Conservation (phyloP, 352 stramenopile species). For the Lagenidium sp. region DNA sequence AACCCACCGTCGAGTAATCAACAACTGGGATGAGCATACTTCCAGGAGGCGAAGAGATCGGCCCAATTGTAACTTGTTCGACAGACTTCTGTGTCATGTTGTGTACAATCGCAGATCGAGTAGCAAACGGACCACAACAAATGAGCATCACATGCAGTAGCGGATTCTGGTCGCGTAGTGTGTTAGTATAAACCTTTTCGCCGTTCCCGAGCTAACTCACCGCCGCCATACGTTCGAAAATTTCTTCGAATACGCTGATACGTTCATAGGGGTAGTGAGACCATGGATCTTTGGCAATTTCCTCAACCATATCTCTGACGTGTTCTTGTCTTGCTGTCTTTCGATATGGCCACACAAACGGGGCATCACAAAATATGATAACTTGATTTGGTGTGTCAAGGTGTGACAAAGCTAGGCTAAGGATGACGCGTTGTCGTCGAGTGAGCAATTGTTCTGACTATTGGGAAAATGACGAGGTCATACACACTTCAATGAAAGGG, state of each 20-base stretch:
- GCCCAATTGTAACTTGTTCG: conserved; percentile 37
- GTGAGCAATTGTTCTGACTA: conserved; percentile 9
- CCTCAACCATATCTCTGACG: conserved; percentile 11
- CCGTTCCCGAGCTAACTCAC: conserved; percentile 2
- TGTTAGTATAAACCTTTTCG: not conserved
- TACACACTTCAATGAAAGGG: not conserved
- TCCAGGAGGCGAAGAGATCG: conserved; percentile 19
- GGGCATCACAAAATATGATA: conserved; percentile 45
- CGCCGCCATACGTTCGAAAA: conserved; percentile 6
- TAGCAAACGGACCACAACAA: conserved; percentile 23
- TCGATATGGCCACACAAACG: conserved; percentile 26
- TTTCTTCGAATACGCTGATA: not conserved
- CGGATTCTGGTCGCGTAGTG: conserved; percentile 14
- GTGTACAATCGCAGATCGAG: conserved; percentile 26
- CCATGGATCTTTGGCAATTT: conserved; percentile 9
- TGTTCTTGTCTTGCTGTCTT: conserved; percentile 2
- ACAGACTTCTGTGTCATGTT: conserved; percentile 15
- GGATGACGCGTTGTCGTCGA: conserved; percentile 11
- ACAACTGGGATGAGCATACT: not conserved
- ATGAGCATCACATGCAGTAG: conserved; percentile 30
- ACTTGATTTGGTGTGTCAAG: conserved; percentile 3
- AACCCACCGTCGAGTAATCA: not conserved
- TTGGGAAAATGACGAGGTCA: too few relatives aligned
- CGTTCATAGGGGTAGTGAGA: conserved; percentile 3
- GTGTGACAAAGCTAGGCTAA: conserved; percentile 8